Evolutionary conservation across 2,329 filamentous ascomycete species (phyloP).

Genomic region (Sarocladium strictum): DNA sequence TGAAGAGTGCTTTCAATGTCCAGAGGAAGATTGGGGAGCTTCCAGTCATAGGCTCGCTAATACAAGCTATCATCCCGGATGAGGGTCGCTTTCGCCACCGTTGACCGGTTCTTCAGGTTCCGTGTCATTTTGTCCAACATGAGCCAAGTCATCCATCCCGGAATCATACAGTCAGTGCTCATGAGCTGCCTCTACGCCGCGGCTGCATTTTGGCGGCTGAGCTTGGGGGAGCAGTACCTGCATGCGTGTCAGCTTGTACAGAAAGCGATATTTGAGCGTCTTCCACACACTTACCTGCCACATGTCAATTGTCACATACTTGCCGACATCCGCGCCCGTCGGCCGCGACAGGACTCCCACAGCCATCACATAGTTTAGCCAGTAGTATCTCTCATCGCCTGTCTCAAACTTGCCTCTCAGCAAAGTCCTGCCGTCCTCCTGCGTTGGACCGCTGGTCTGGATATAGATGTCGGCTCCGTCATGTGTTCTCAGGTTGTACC

Average conservation of each 20-base stretch:
- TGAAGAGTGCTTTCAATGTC: background rate
- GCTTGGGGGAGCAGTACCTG: background rate
- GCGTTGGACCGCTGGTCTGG: slow-evolving; percentile 28
- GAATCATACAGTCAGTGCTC: slow-evolving; percentile 2
- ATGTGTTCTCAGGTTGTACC: slow-evolving; percentile 31
- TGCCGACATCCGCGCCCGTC: background rate
- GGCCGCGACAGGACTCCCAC: slow-evolving; percentile 14
- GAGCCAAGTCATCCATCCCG: background rate
- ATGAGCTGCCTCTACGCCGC: background rate
- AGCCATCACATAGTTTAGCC: slow-evolving; percentile 29
- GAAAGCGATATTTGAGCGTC: no score
- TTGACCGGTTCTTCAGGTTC: background rate
- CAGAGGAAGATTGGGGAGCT: background rate
- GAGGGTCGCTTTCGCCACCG: background rate
- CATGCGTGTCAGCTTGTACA: background rate
- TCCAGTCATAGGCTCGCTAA: background rate
- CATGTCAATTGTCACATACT: slow-evolving; percentile 12
- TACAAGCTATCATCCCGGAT: background rate
- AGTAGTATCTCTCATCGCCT: slow-evolving; percentile 26
- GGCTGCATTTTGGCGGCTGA: background rate
- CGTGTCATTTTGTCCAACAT: background rate
- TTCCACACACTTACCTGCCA: slow-evolving; percentile 21
- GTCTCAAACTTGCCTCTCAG: slow-evolving; percentile 28
- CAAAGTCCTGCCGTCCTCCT: slow-evolving; percentile 23
- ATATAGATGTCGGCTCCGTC: slow-evolving; percentile 32